Conservation (phyloP, 352 stramenopile species). For the Phytopythium montanum region DNA sequence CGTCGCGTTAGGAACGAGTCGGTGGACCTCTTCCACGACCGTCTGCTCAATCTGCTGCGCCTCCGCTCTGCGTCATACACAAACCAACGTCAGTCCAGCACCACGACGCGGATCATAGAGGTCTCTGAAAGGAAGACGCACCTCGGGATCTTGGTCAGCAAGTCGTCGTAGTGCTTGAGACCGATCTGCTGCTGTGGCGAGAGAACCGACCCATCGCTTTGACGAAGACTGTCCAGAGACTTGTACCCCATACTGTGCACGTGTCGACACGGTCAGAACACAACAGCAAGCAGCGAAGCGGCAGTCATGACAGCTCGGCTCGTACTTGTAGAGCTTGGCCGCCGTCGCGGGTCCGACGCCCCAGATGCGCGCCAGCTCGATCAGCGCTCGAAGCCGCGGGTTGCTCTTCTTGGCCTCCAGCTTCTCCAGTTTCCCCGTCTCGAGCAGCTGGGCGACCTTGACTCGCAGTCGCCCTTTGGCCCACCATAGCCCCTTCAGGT, state of each 20-base stretch:
- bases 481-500: conserved; percentile 64
- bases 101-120: no score
- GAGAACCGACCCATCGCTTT: conserved; percentile 34
- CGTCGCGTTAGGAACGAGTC: conserved; percentile 54
- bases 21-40: conserved; percentile 66
- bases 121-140: conserved; percentile 9
- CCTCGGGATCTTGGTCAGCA: conserved; percentile 76
- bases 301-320: background rate
- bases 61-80: conserved; percentile 45
- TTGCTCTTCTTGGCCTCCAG: conserved; percentile 80
- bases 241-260: conserved; percentile 49
- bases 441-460: conserved; percentile 75
- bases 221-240: conserved; percentile 44
- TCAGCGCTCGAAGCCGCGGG: conserved; percentile 43
- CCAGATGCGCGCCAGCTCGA: conserved; percentile 72
- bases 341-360: conserved; percentile 75
- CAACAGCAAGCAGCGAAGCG: background rate
- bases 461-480: conserved; percentile 61
- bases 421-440: conserved; percentile 71
- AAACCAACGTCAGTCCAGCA: background rate
- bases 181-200: conserved; percentile 72
- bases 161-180: conserved; percentile 78
- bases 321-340: conserved; percentile 69
- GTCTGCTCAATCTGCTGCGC: conserved; percentile 70
- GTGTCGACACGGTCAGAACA: background rate